These are phyloP conservation scores for Fomitopsis palustris DNA, from an alignment of 1,284 basidiomycete species.

Conservation along the genomic window DNA sequence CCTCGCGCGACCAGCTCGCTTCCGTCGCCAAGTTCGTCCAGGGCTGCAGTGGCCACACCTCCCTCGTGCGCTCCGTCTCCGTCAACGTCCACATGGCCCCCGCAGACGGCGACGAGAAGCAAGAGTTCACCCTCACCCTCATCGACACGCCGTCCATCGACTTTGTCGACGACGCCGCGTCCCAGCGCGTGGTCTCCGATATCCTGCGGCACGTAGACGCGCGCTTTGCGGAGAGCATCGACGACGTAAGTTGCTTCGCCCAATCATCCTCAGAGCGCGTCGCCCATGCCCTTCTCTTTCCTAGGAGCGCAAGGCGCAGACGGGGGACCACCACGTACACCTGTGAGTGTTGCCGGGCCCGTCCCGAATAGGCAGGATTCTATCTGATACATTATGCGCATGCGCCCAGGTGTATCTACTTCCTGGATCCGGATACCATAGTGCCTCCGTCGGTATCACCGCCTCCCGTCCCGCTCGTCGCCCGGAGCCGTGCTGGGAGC, in stretches of 20 bases:
- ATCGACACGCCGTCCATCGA: conserved; percentile 78
- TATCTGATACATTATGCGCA: conserved; percentile 8
- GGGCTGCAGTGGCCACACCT: conserved; percentile 61
- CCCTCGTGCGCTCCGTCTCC: conserved; percentile 61
- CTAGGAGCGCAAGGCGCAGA: conserved; percentile 64
- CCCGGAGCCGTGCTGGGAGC: conserved; percentile 62
- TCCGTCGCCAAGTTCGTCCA: conserved; percentile 77
- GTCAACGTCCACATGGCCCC: conserved; percentile 53
- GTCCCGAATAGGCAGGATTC: conserved; percentile 15
- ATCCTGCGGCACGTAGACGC: conserved; percentile 64
- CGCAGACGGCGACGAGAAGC: conserved; percentile 35
- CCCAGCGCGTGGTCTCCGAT: conserved; percentile 57
- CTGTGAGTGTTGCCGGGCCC: conserved; percentile 50
- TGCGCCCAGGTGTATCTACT: conserved; percentile 67
- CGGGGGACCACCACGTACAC: conserved; percentile 73
- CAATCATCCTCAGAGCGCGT: conserved; percentile 14
- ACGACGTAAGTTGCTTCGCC: conserved; percentile 56
- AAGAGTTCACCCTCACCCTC: conserved; percentile 59
- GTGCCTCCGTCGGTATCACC: conserved; percentile 61
- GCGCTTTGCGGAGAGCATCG: conserved; percentile 61
- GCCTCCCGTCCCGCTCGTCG: conserved; percentile 57
- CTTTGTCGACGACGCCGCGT: conserved; percentile 54
- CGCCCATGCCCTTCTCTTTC: conserved; percentile 13
- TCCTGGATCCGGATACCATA: conserved; percentile 73
- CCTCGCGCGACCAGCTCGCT: conserved; percentile 65